These are phyloP conservation scores for Skeletonema tropicum DNA, from an alignment of 108 stramenopile species.

Conservation along the genomic window DNA sequence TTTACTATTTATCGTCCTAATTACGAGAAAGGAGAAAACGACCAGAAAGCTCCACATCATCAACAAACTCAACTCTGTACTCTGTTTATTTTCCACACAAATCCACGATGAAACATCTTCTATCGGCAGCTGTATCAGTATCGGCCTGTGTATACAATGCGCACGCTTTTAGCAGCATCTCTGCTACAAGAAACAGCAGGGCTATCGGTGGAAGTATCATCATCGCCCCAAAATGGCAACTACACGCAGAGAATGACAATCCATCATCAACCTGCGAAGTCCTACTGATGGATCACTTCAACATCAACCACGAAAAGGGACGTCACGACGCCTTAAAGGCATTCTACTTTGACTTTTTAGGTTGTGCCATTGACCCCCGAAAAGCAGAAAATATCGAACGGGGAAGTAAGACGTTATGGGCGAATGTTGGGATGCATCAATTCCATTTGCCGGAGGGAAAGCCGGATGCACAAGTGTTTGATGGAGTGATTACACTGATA, in stretches of 20 bases:
- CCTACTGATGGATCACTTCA: slow-evolving; percentile 53
- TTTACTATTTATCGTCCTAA: no score
- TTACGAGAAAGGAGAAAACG: neutral
- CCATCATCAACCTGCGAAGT: slow-evolving; percentile 17
- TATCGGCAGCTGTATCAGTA: neutral
- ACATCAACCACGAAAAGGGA: slow-evolving; percentile 58
- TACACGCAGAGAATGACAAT: neutral
- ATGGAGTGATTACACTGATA: slow-evolving; percentile 60
- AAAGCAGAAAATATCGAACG: slow-evolving; percentile 44
- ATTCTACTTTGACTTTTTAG: slow-evolving; percentile 57
- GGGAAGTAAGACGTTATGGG: slow-evolving; percentile 10
- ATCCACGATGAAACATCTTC: neutral
- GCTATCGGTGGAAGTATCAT: neutral
- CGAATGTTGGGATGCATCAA: slow-evolving; percentile 31
- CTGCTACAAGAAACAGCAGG: neutral
- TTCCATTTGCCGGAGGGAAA: slow-evolving; percentile 60
- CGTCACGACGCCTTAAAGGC: slow-evolving; percentile 43
- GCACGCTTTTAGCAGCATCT: neutral
- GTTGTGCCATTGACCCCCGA: slow-evolving; percentile 50
- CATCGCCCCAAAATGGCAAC: neutral
- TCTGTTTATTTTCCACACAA: no score
- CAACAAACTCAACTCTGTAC: no score
- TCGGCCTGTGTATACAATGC: neutral
- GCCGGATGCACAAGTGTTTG: slow-evolving; percentile 61
- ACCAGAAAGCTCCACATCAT: neutral